These are phyloP conservation scores for Tuber brumale DNA, from an alignment of 495 filamentous ascomycete genomes.

Conservation along the genomic window DNA sequence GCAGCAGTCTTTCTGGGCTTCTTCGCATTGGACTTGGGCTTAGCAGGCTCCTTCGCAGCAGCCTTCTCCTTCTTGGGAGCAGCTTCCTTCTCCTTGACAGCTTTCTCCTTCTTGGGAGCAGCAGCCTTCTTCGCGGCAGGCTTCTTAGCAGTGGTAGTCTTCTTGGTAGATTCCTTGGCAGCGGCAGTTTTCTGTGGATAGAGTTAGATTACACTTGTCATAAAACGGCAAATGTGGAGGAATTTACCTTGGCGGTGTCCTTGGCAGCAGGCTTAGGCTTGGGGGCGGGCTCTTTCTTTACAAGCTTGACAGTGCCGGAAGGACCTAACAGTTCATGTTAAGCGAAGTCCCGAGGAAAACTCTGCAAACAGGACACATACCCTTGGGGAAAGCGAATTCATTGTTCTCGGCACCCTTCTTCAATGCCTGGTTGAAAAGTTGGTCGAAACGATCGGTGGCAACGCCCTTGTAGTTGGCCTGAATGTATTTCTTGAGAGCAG, in stretches of 20 bases:
- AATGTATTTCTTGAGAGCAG: constrained; percentile 97
- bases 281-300: constrained; percentile 61
- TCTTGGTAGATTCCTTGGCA: constrained; percentile 24
- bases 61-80: constrained; percentile 50
- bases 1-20: constrained; percentile 51
- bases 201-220: not conserved
- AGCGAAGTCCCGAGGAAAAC: constrained; percentile 13
- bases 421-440: constrained; percentile 88
- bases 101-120: constrained; percentile 45
- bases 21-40: constrained; percentile 41
- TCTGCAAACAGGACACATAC: constrained; percentile 50
- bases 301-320: constrained; percentile 93
- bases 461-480: constrained; percentile 86
- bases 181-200: constrained; percentile 31
- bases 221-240: not conserved
- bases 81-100: constrained; percentile 38
- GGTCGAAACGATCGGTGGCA: constrained; percentile 68
- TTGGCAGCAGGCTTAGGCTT: constrained; percentile 28
- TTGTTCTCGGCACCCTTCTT: constrained; percentile 82
- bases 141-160: constrained; percentile 37
- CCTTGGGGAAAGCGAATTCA: constrained; percentile 89
- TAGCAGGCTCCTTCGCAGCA: constrained; percentile 49
- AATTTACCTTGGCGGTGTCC: not conserved
- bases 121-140: constrained; percentile 50
- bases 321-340: constrained; percentile 57